A percentile compares a stretch with the other conserved stretches of the same genome.
phyloP scores from a whole-genome alignment of 2,329 filamentous ascomycete species.

The Fusarium abutilonis region DNA sequence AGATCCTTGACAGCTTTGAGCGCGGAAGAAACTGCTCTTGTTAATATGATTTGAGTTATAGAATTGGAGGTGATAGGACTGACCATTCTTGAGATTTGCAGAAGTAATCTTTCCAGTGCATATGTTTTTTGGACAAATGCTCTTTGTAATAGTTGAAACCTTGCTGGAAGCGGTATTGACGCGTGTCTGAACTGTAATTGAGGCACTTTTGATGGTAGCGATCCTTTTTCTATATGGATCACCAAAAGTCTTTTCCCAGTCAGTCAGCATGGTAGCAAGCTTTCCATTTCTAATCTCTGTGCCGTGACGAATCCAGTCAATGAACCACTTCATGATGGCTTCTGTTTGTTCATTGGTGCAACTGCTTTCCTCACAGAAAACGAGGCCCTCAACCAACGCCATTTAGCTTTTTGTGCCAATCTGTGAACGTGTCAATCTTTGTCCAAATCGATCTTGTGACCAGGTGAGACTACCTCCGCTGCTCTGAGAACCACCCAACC shows the following conservation, averaged over 20 bases:
- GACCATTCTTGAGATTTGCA: conserved; percentile 22
- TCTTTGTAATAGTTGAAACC: conserved; percentile 11
- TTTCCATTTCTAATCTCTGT: conserved; percentile 19
- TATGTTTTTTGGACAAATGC: conserved; percentile 12
- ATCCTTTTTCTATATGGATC: conserved; percentile 20
- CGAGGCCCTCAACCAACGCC: neutral
- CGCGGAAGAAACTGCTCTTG: conserved; percentile 2
- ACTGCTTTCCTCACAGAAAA: neutral
- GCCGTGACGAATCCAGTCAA: conserved; percentile 18
- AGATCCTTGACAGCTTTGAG: conserved; percentile 21
- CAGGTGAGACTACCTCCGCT: neutral
- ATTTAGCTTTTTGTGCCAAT: conserved; percentile 15
- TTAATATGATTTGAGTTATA: neutral
- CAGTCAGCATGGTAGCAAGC: conserved; percentile 12
- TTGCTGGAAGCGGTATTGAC: conserved; percentile 13
- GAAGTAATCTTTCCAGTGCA: conserved; percentile 31
- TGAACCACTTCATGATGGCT: conserved; percentile 13
- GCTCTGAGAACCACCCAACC: conserved; percentile 27
- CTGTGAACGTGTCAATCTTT: neutral
- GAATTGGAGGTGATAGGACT: fast-evolving
- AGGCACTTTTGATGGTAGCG: conserved; percentile 12
- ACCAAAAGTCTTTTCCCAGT: conserved; percentile 24
- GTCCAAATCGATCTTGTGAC: fast-evolving
- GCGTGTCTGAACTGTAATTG: conserved; percentile 7
- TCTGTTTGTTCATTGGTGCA: neutral